phyloP scores from a whole-genome alignment of 2,329 filamentous ascomycete species.

The Endoconidiophora polonica region DNA sequence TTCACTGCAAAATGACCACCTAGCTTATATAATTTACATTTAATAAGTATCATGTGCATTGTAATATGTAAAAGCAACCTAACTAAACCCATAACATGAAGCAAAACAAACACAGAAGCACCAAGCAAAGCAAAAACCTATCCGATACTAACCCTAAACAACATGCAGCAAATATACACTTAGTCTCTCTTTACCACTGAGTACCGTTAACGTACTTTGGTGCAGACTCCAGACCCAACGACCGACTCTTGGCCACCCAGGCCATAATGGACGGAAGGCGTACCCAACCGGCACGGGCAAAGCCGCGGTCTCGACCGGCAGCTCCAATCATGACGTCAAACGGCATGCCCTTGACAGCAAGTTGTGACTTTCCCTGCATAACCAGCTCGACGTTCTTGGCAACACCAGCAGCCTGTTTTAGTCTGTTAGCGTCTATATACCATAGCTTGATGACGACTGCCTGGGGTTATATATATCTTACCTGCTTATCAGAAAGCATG shows the following conservation, averaged over 20 bases:
- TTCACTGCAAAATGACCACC: no score
- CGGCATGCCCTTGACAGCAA: constrained; percentile 28
- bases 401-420: constrained; percentile 29
- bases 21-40: no score
- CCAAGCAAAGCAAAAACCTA: no score
- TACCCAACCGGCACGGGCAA: constrained; percentile 29
- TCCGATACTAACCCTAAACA: no score
- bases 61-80: no score
- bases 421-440: neutral
- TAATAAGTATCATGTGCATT: no score
- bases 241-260: constrained; percentile 35
- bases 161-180: neutral
- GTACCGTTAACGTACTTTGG: constrained; percentile 31
- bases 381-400: constrained; percentile 36
- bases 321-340: constrained; percentile 33
- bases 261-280: constrained; percentile 34
- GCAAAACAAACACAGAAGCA: no score
- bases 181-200: constrained; percentile 23
- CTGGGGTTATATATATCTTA: constrained; percentile 15
- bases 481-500: constrained; percentile 42
- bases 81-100: no score
- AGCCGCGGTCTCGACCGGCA: constrained; percentile 33
- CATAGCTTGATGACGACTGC: neutral
- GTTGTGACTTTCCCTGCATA: constrained; percentile 28
- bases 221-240: constrained; percentile 28